Conservation (phyloP, 1,139 yeast genomes). For the Wickerhamomyces sp. region DNA sequence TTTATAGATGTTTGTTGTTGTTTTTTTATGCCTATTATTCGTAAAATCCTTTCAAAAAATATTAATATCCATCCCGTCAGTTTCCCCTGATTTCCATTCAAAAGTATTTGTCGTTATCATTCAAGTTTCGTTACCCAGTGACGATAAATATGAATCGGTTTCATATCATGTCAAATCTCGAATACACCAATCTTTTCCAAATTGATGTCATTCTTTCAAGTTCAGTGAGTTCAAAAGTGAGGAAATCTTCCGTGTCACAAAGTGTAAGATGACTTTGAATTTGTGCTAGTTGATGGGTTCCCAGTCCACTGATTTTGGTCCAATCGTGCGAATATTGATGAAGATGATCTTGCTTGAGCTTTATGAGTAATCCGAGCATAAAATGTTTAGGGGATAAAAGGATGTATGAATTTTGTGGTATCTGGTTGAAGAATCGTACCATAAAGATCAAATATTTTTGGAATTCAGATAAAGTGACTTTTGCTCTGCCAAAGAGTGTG, state of each 20-base stretch:
- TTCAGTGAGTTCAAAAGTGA: background rate
- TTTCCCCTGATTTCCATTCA: too few relatives aligned
- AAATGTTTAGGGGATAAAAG: constrained; percentile 7
- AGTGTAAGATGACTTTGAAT: constrained; percentile 5
- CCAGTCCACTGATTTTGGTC: constrained; percentile 5
- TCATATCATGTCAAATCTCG: constrained; percentile 1
- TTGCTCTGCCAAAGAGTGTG: constrained; percentile 3
- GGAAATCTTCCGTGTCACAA: background rate
- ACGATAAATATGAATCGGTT: too few relatives aligned
- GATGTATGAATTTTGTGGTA: background rate
- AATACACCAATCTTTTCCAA: constrained; percentile 1
- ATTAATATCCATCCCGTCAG: too few relatives aligned
- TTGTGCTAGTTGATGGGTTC: constrained; percentile 1
- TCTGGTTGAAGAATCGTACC: constrained; percentile 5
- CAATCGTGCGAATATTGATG: constrained; percentile 1
- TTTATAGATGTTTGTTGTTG: too few relatives aligned
- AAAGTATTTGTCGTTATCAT: background rate
- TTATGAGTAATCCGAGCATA: constrained; percentile 6
- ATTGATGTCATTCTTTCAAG: background rate
- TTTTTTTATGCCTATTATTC: too few relatives aligned
- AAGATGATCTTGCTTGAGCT: background rate
- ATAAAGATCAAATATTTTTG: constrained; percentile 10
- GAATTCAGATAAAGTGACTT: constrained; percentile 4
- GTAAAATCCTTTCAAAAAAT: too few relatives aligned
- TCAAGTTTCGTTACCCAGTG: too few relatives aligned